Conservation (phyloP, 2,329 filamentous ascomycete species). For the Chalaropsis ovoidea region DNA sequence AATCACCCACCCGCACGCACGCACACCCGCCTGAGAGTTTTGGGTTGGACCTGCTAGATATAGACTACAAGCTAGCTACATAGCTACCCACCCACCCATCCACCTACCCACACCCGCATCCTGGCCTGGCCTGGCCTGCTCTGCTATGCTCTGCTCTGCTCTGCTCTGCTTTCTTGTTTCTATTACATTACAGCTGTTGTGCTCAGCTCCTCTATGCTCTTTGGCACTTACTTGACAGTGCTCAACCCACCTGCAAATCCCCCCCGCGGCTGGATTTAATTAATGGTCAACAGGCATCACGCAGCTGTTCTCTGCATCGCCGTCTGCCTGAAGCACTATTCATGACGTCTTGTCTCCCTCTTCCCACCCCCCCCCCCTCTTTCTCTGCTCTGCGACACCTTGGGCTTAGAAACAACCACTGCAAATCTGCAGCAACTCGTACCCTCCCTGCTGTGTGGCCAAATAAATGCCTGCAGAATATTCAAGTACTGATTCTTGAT, state of each 20-base stretch:
- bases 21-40: not conserved
- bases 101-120: not conserved
- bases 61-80: conserved; percentile 1
- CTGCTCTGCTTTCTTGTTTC: not conserved
- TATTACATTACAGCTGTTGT: not conserved
- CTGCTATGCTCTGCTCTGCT: not conserved
- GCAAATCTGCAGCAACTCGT: not conserved
- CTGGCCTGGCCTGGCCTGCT: not conserved
- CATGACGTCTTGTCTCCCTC: not conserved
- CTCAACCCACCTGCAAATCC: not conserved
- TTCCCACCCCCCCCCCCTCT: not conserved
- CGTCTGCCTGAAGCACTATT: not conserved
- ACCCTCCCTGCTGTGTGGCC: not conserved
- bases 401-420: not conserved
- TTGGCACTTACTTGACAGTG: not conserved
- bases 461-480: not conserved
- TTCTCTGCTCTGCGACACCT: not conserved
- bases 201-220: not conserved
- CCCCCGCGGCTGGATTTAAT: conserved; percentile 1
- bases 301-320: not conserved
- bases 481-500: not conserved
- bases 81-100: not conserved
- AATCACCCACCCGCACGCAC: not conserved
- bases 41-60: not conserved
- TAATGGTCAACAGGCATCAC: not conserved